Conservation (phyloP, 371 early-diverging fungal genomes). For the Circinella minor region DNA sequence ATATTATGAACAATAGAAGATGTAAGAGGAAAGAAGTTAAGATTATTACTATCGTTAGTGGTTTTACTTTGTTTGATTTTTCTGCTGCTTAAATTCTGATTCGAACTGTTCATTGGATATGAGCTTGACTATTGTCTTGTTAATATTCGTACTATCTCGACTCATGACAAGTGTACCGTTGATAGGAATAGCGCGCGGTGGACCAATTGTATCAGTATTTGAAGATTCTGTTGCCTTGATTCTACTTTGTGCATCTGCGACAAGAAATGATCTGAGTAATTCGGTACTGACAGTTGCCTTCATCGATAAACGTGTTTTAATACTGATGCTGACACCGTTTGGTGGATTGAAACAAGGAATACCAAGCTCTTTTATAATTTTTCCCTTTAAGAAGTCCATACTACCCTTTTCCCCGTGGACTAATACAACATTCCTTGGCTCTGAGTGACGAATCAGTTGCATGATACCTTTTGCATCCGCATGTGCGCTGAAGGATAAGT, state of each 20-base stretch:
- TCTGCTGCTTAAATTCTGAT: slow-evolving; percentile 3
- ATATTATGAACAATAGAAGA: too few relatives aligned
- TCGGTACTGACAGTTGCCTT: slow-evolving; percentile 62
- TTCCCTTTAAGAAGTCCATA: slow-evolving; percentile 88
- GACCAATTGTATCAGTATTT: slow-evolving; percentile 1
- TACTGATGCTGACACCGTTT: slow-evolving; percentile 78
- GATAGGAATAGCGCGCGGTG: background rate
- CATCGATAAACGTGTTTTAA: slow-evolving; percentile 65
- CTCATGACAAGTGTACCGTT: background rate
- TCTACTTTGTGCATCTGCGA: slow-evolving; percentile 1
- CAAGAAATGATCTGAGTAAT: slow-evolving; percentile 47
- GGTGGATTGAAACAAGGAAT: slow-evolving; percentile 91
- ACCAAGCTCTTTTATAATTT: slow-evolving; percentile 83
- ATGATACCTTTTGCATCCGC: slow-evolving; percentile 99
- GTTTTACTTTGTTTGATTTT: background rate
- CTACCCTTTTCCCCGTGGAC: slow-evolving; percentile 97
- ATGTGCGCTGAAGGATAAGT: slow-evolving; percentile 98
- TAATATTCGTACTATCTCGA: background rate
- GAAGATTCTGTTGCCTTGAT: slow-evolving; percentile 3
- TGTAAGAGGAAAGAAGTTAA: too few relatives aligned
- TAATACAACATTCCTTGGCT: slow-evolving; percentile 95
- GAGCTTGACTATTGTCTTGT: slow-evolving; percentile 1
- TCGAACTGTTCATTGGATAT: slow-evolving; percentile 7
- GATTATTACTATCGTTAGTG: too few relatives aligned
- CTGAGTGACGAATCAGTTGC: slow-evolving; percentile 93